phyloP scores from a whole-genome alignment of 1,284 basidiomycete species.

The Trametes versicolor region DNA sequence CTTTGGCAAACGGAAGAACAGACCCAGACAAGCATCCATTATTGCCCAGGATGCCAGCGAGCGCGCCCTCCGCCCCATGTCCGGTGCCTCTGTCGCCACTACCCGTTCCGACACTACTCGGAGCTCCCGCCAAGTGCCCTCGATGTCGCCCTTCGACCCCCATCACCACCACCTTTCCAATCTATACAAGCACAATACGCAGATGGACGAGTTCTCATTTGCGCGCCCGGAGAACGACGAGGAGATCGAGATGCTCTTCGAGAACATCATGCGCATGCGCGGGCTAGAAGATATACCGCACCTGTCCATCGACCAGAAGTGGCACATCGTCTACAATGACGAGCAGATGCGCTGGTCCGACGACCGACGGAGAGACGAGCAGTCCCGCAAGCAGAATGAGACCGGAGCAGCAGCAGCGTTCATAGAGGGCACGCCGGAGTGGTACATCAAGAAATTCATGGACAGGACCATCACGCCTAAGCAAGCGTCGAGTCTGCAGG shows the following conservation, averaged over 20 bases:
- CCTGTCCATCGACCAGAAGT: conserved; percentile 88
- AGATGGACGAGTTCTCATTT: conserved; percentile 74
- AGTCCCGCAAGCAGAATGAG: conserved; percentile 66
- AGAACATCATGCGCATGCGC: conserved; percentile 75
- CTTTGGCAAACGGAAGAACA: conserved; percentile 63
- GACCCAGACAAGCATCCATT: conserved; percentile 60
- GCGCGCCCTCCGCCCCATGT: conserved; percentile 53
- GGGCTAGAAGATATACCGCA: conserved; percentile 68
- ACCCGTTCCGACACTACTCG: conserved; percentile 68
- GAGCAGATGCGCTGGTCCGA: conserved; percentile 85
- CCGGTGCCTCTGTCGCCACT: conserved; percentile 53
- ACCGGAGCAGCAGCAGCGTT: conserved; percentile 60
- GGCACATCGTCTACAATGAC: conserved; percentile 90
- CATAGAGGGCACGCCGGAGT: conserved; percentile 79
- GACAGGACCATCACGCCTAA: conserved; percentile 87
- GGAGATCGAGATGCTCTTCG: conserved; percentile 83
- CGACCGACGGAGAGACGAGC: conserved; percentile 67
- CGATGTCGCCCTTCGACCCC: conserved; percentile 59
- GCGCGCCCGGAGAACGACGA: conserved; percentile 77
- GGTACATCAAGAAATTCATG: conserved; percentile 92
- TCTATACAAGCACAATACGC: conserved; percentile 54
- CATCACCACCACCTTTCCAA: conserved; percentile 63
- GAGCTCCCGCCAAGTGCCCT: conserved; percentile 68
- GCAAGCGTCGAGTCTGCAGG: conserved; percentile 80
- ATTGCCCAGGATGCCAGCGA: conserved; percentile 58